phyloP scores from a whole-genome alignment of 1,284 basidiomycete species.

The Trichosporon sp. region DNA sequence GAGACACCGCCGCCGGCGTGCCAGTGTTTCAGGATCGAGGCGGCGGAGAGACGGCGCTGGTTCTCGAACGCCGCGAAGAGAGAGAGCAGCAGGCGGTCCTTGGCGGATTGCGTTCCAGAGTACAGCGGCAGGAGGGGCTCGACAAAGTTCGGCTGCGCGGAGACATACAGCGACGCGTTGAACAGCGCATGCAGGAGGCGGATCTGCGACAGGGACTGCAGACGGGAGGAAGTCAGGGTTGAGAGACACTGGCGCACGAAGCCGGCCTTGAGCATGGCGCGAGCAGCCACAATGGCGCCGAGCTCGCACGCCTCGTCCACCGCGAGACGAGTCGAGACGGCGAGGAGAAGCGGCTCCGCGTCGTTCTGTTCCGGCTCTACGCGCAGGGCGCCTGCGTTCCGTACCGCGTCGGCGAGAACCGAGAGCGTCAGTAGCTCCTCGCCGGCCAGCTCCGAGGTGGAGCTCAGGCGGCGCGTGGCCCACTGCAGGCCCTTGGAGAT shows the following conservation, averaged over 20 bases:
- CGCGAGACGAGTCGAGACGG: conserved; percentile 65
- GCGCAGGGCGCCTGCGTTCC: conserved; percentile 16
- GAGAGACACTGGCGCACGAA: conserved; percentile 51
- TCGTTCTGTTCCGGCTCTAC: conserved; percentile 63
- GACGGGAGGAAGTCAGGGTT: not conserved
- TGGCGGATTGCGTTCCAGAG: conserved; percentile 65
- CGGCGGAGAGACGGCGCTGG: conserved; percentile 68
- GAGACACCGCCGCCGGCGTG: conserved; percentile 60
- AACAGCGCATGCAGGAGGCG: conserved; percentile 68
- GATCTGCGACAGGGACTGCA: not conserved
- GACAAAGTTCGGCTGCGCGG: conserved; percentile 78
- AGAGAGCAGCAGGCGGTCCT: conserved; percentile 70
- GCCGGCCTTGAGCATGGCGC: conserved; percentile 61
- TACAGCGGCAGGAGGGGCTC: conserved; percentile 75
- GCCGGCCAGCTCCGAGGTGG: conserved; percentile 26
- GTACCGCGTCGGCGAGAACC: conserved; percentile 23
- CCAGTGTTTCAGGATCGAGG: conserved; percentile 67
- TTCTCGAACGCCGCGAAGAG: conserved; percentile 78
- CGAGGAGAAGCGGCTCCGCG: conserved; percentile 73
- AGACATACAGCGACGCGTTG: conserved; percentile 71
- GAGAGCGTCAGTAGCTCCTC: conserved; percentile 24
- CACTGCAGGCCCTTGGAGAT: conserved; percentile 37
- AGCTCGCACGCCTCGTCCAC: conserved; percentile 61
- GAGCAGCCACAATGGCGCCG: conserved; percentile 56
- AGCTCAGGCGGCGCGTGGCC: conserved; percentile 34